Percentiles rank a stretch among this genome's conserved stretches.
These are phyloP conservation scores for Chytridium lagenaria DNA, from an alignment of 371 early-diverging fungal genomes.

Conservation along the genomic window DNA sequence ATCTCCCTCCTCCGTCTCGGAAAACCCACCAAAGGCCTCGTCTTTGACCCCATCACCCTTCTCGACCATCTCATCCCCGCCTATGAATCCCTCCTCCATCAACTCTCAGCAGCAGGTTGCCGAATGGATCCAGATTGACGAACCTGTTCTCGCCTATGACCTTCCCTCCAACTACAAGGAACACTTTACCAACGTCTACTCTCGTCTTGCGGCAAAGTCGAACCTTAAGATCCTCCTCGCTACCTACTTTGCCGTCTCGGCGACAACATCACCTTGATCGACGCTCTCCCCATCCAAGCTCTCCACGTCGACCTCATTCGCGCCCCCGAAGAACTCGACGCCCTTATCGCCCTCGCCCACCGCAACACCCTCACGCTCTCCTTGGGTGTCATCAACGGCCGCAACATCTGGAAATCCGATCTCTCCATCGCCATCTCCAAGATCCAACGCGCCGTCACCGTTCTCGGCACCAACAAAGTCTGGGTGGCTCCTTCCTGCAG, in stretches of 20 bases:
- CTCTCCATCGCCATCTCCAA: conserved; percentile 72
- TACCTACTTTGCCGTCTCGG: conserved; percentile 93
- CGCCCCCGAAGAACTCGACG: conserved; percentile 77
- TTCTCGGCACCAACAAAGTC: conserved; percentile 74
- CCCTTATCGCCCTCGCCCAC: conserved; percentile 64
- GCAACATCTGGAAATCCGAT: conserved; percentile 95
- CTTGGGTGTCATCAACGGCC: conserved; percentile 90
- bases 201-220: conserved; percentile 45
- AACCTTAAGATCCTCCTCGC: conserved; percentile 74
- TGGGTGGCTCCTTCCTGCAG: conserved; percentile 87
- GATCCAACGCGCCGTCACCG: conserved; percentile 68
- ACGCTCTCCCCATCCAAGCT: conserved; percentile 69
- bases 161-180: conserved; percentile 65
- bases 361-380: conserved; percentile 65
- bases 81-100: conserved; percentile 77
- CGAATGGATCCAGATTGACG: conserved; percentile 91
- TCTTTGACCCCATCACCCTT: conserved; percentile 73
- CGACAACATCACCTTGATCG: conserved; percentile 61
- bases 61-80: conserved; percentile 77
- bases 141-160: conserved; percentile 86
- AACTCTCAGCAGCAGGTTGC: conserved; percentile 87
- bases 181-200: conserved; percentile 63
- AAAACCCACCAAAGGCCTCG: conserved; percentile 66
- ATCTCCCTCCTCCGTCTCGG: conserved; percentile 87
- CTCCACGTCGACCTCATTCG: conserved; percentile 92